Evolutionary conservation across 2,329 filamentous ascomycete genomes (phyloP).

Genomic region (Trichophyton simii): DNA sequence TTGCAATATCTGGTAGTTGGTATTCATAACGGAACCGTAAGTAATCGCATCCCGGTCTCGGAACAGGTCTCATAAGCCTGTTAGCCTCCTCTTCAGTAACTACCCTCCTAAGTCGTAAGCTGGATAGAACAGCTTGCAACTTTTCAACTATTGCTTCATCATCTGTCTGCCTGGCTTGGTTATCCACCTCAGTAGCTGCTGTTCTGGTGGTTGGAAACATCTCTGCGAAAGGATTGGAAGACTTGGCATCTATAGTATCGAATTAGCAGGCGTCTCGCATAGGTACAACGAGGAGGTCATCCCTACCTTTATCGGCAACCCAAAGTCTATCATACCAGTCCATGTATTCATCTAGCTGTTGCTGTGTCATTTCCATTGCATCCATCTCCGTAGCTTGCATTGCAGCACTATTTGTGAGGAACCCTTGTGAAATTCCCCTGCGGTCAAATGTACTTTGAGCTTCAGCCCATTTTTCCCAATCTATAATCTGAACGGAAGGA

Average conservation of each 20-base stretch:
- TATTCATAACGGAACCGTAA: conserved; percentile 36
- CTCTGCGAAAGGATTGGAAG: conserved; percentile 26
- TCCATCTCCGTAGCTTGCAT: conserved; percentile 48
- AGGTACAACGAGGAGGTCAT: not conserved
- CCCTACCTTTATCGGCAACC: conserved; percentile 26
- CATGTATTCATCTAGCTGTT: conserved; percentile 61
- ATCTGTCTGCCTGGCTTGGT: conserved; percentile 9
- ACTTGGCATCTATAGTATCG: conserved; percentile 6
- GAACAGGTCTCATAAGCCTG: conserved; percentile 18
- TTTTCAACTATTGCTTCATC: conserved; percentile 24
- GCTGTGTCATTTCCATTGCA: conserved; percentile 47
- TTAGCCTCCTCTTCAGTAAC: conserved; percentile 25
- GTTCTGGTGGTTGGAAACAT: conserved; percentile 30
- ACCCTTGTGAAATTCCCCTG: conserved; percentile 21
- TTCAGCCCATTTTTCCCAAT: conserved; percentile 61
- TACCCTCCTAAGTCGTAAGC: conserved; percentile 28
- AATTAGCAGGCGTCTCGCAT: not conserved
- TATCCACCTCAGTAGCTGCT: conserved; percentile 7
- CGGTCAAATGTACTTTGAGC: conserved; percentile 33
- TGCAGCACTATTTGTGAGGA: conserved; percentile 37
- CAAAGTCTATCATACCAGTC: conserved; percentile 65
- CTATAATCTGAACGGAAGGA: conserved; percentile 46
- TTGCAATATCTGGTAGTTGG: conserved; percentile 36
- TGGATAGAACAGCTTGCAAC: conserved; percentile 33
- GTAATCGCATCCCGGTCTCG: conserved; percentile 41